A percentile compares a stretch with the other conserved stretches of the same genome.
These are phyloP conservation scores for Alternaria hordeiaustralica DNA, from an alignment of 2,329 filamentous ascomycete genomes.

Conservation along the genomic window DNA sequence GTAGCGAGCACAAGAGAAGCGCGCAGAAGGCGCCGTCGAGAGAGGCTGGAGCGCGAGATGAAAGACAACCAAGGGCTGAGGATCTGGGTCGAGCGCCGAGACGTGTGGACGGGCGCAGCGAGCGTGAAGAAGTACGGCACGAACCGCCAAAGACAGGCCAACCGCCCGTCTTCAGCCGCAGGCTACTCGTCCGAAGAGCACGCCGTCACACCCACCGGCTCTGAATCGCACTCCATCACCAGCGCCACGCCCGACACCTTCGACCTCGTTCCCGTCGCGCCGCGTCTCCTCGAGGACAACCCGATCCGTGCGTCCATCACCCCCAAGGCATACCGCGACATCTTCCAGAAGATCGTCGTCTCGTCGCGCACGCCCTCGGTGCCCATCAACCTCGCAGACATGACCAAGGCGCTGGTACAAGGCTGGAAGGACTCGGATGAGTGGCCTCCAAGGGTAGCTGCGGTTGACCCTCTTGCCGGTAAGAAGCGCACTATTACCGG, in stretches of 20 bases:
- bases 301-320: conserved; percentile 79
- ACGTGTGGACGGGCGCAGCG: conserved; percentile 82
- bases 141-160: conserved; percentile 3
- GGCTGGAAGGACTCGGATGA: conserved; percentile 94
- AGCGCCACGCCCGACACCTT: conserved; percentile 17
- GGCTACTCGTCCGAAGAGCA: conserved; percentile 16
- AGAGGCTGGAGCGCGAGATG: conserved; percentile 52
- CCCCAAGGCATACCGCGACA: conserved; percentile 74
- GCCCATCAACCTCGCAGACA: conserved; percentile 84
- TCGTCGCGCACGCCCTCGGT: conserved; percentile 82
- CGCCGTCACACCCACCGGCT: conserved; percentile 6
- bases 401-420: conserved; percentile 79
- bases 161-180: conserved; percentile 5
- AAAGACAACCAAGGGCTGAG: conserved; percentile 80
- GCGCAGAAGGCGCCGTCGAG: conserved; percentile 48
- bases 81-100: conserved; percentile 77
- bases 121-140: conserved; percentile 53
- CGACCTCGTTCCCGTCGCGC: conserved; percentile 71
- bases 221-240: conserved; percentile 10
- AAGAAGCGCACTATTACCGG: conserved; percentile 40
- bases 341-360: conserved; percentile 88
- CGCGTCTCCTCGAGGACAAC: conserved; percentile 75
- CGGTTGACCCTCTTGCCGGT: conserved; percentile 55
- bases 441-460: conserved; percentile 76
- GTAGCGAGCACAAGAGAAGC: conserved; percentile 37